Evolutionary conservation across 176 grass and related monocot genomes (phyloP).

Genomic region (Carex kokanica): DNA sequence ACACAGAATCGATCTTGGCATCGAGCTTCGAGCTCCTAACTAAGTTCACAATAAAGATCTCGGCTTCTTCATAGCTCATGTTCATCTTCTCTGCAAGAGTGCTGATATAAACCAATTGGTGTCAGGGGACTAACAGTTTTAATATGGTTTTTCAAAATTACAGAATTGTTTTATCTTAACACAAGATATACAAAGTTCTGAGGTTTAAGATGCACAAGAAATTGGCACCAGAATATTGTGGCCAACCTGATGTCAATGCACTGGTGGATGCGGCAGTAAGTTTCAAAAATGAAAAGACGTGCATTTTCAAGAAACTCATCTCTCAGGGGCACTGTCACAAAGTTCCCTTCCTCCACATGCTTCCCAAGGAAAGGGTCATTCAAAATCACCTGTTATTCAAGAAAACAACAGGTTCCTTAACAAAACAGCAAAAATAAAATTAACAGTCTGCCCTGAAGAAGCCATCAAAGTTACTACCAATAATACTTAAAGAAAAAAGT

Average conservation of each 20-base stretch:
- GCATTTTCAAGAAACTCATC: conserved; percentile 95
- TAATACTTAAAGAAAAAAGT: background rate
- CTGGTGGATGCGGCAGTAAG: conserved; percentile 81
- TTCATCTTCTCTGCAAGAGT: conserved; percentile 77
- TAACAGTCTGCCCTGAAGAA: background rate
- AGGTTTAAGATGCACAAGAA: background rate
- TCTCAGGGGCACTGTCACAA: conserved; percentile 64
- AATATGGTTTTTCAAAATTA: background rate
- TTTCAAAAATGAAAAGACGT: conserved; percentile 83
- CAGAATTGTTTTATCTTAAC: background rate
- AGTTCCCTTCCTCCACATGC: conserved; percentile 52
- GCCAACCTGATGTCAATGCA: conserved; percentile 79
- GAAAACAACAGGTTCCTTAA: background rate
- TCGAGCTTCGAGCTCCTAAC: conserved; percentile 84
- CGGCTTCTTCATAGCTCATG: conserved; percentile 73
- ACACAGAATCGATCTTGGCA: conserved; percentile 80
- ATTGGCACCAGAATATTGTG: background rate
- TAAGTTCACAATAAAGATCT: conserved; percentile 84
- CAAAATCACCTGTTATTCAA: conserved; percentile 60
- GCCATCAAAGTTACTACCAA: background rate
- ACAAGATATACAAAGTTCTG: background rate
- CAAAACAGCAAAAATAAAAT: background rate
- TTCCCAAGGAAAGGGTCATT: conserved; percentile 98
- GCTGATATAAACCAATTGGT: conserved; percentile 36
- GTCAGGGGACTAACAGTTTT: background rate